Evolutionary conservation across 1,284 basidiomycete species (phyloP).

Genomic region (Boletus hoseneyae): DNA sequence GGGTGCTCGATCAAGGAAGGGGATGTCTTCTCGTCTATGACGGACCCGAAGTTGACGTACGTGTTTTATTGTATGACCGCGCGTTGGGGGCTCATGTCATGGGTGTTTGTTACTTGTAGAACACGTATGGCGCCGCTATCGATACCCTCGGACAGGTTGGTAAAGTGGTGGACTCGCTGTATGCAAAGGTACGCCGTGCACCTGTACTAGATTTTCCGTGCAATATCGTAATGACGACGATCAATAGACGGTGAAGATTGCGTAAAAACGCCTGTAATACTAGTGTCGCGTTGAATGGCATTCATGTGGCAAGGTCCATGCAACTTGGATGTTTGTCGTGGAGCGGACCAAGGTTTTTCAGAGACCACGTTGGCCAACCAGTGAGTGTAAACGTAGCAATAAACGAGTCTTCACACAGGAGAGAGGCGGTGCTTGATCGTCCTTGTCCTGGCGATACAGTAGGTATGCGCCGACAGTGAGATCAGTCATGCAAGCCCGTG

Average conservation of each 20-base stretch:
- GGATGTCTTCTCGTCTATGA: slow-evolving; percentile 93
- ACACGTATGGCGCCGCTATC: slow-evolving; percentile 83
- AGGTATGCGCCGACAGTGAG: too few relatives aligned
- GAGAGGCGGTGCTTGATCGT: too few relatives aligned
- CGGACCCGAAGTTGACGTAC: slow-evolving; percentile 76
- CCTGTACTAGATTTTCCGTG: neutral
- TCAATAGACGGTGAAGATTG: slow-evolving; percentile 26
- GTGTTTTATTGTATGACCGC: slow-evolving; percentile 28
- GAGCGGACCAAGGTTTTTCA: neutral
- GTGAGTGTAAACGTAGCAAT: neutral
- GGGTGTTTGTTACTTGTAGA: slow-evolving; percentile 42
- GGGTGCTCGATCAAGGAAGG: slow-evolving; percentile 92
- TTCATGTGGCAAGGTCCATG: neutral
- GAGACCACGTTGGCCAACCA: too few relatives aligned
- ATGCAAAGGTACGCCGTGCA: slow-evolving; percentile 68
- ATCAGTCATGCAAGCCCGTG: too few relatives aligned
- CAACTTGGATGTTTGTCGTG: neutral
- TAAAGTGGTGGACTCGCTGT: slow-evolving; percentile 89
- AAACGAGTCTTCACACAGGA: neutral
- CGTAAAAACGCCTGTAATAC: slow-evolving; percentile 16
- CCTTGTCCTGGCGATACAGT: too few relatives aligned
- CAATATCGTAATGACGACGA: neutral
- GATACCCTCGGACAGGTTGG: slow-evolving; percentile 88
- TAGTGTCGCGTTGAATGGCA: too few relatives aligned
- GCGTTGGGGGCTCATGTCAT: slow-evolving; percentile 2